Percentiles rank a stretch among this genome's conserved stretches.
phyloP scores from a whole-genome alignment of 371 early-diverging fungal genomes.

The Apophysomyces ossiformis region DNA sequence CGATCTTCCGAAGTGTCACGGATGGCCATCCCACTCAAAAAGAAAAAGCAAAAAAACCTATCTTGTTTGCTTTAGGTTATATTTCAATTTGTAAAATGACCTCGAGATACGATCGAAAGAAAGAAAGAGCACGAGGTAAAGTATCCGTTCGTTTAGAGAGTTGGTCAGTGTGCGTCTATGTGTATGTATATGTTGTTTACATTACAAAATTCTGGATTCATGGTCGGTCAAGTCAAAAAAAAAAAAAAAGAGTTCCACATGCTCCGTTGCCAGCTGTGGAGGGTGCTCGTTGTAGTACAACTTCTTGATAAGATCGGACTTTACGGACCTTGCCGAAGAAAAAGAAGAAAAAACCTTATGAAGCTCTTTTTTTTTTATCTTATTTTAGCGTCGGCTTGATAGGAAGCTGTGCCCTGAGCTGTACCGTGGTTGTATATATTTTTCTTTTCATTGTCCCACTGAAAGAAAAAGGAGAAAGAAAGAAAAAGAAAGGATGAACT shows the following conservation, averaged over 20 bases:
- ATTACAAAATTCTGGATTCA: neutral
- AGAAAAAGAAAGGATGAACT: too few species aligned
- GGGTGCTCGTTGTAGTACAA: constrained; percentile 4
- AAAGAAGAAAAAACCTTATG: neutral
- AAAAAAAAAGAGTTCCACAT: constrained; percentile 1
- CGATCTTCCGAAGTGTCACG: constrained; percentile 5
- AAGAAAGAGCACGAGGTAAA: constrained; percentile 2
- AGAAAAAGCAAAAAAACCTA: neutral
- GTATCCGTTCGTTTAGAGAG: too few species aligned
- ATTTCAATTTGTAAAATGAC: neutral
- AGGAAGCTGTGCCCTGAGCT: too few species aligned
- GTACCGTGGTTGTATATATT: too few species aligned
- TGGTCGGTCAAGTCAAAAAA: neutral
- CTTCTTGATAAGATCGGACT: neutral
- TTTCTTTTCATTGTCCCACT: too few species aligned
- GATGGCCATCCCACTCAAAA: neutral
- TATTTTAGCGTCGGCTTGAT: too few species aligned
- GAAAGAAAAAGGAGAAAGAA: too few species aligned
- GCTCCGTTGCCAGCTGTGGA: constrained; percentile 6
- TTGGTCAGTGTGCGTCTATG: too few species aligned
- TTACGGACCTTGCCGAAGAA: neutral
- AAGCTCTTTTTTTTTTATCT: too few species aligned
- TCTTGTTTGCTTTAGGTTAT: neutral
- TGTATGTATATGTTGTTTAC: too few species aligned
- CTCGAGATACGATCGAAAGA: neutral